Percentiles rank a stretch among this genome's conserved stretches.
Evolutionary conservation across 257 asterid species (phyloP).

Genomic region (Solanum verrucosum): DNA sequence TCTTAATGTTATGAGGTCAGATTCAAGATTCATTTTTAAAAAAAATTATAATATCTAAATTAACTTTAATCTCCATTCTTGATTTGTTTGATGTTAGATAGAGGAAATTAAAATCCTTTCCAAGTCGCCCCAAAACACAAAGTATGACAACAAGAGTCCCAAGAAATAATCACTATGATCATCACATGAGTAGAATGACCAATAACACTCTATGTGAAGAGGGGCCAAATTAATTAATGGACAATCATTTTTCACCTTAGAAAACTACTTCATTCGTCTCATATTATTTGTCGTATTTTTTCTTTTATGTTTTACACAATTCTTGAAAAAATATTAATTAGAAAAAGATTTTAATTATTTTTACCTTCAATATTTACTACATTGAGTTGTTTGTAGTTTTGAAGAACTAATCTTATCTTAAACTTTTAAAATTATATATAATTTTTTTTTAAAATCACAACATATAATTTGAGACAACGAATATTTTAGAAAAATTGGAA

Average conservation of each 20-base stretch:
- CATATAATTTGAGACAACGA: fast-evolving
- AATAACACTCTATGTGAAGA: background rate
- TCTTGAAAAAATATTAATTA: too few relatives aligned
- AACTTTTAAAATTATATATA: too few relatives aligned
- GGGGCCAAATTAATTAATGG: background rate
- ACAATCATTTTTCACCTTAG: background rate
- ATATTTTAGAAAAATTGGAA: background rate
- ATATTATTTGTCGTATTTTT: too few relatives aligned
- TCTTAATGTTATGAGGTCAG: background rate
- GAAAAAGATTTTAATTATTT: background rate
- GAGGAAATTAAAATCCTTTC: background rate
- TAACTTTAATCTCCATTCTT: background rate
- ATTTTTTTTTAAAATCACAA: background rate
- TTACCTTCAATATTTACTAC: background rate
- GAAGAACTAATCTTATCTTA: background rate
- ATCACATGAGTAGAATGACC: background rate
- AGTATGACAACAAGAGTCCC: background rate
- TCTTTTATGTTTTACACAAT: too few relatives aligned
- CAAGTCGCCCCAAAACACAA: background rate
- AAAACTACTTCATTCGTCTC: background rate
- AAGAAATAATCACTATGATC: background rate
- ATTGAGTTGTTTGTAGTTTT: background rate
- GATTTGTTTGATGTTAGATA: background rate
- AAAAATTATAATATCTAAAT: too few relatives aligned
- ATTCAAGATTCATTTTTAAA: too few relatives aligned